Evolutionary conservation across 2,329 filamentous ascomycete genomes (phyloP), one percentile per base, ranked within the genome.

Genomic region (Elsinoe fawcettii): DNA sequence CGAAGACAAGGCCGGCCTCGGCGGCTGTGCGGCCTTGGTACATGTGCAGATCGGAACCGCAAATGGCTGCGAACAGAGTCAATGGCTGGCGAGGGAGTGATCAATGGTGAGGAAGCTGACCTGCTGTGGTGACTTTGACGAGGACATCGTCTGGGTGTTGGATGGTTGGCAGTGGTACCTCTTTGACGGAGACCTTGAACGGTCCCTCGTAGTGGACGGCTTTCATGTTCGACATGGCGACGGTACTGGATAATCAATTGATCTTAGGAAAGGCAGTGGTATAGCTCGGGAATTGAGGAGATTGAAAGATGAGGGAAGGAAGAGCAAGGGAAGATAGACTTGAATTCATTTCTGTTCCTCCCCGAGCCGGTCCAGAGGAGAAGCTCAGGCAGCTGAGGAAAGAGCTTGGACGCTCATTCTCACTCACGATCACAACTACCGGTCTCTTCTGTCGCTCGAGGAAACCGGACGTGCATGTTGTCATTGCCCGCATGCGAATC

Each of bases 21-120:
- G 83, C 83, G 5, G 82, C 81, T 0, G 82, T 86, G 55, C 83
- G 71, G 1, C 83, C 83, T 67, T 86, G 80, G 59, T 86, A 86
- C 81, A 84, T 83, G 66, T 82, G 69, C 59, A 73, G 62, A 59
- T 73, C 67, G 4, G 37, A 54, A 11, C 61, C 61, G 57, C 61
- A 63, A 34, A 63, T 63, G 9, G 61, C 61, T 61, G 27, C 11
- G 2, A 20, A 16, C 2, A 41, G 23, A 5, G 56, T 49, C 34
- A 32, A 18, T 27, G 8, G 8, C 5, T 9, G 27, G 41, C 5
- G 5, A 5, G 14, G 34, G 6, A 37, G 16, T n/a, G n/a, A n/a
- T n/a, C n/a, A 55, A 5, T 51, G 18, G 16, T 18, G 8, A n/a
- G 32, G 36, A 4, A 6, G 56, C 61, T 63, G 69, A 71, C 78